Evolutionary conservation across 768 basidiomycete genomes (phyloP), one percentile per base, ranked within the genome.

Genomic region (Naganishia onofrii): DNA sequence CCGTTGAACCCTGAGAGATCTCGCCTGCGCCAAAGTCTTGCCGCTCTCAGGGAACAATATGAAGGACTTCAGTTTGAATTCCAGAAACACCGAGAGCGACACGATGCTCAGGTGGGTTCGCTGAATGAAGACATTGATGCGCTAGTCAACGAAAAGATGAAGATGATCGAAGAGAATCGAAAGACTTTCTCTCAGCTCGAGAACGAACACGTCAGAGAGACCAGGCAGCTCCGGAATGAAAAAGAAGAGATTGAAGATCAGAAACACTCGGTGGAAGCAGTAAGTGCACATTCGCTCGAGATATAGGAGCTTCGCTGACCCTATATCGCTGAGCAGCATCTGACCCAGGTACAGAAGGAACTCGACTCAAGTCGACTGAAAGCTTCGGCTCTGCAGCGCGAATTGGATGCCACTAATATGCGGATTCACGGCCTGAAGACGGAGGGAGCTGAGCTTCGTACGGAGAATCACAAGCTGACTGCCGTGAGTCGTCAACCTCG

Each of bases 161-260:
- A 42, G 21, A 42, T 42, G n/a, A 63, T 42, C 36, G 60, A 63
- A 28, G 23, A 63, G 10, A 63, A 63, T 34, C 60, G 60, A 23
- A 63, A 63, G 42, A 63, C 36, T 1, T 26, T 63, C 38, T 26
- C 9, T 29, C 6, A 63, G 4, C 60, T 63, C n/a, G 60, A 63
- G 60, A 42, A 63, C 13, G 38, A 63, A 15, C 60, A 63, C 38
- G 26, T 63, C 23, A 26, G 28, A 10, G 23, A 63, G 15, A 44
- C 13, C n/a, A 63, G 60, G 28, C 36, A 44, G 26, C 60, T 63
- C 3, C 36, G 60, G 42, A 26, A 26, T 29, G 60, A 63, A 15
- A 63, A 44, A 63, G 60, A 63, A 44, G 42, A 63, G 17, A 21
- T 63, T 21, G 60, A 44, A 17, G n/a, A 63, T 44, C 34, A 63